Percentiles rank a stretch among this genome's conserved stretches.
phyloP scores from a whole-genome alignment of 176 grass and related monocot genomes.

The Pontederia paniculata region DNA sequence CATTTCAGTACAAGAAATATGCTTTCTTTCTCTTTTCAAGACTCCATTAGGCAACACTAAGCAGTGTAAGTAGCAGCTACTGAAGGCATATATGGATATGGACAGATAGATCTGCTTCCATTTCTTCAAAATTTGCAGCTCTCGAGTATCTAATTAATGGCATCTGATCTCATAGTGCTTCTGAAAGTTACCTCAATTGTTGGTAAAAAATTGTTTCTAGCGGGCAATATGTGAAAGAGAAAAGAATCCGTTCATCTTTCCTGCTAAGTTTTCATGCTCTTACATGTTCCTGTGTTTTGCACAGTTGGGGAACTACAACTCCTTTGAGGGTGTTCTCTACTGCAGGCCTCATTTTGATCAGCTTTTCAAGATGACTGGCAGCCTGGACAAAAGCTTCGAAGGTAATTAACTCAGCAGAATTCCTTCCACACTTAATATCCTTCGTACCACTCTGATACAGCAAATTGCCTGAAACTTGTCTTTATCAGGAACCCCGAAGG shows the following conservation, averaged over 20 bases:
- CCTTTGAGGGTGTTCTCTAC: constrained; percentile 93
- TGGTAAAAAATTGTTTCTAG: too few relatives aligned
- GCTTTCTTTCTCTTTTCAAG: too few relatives aligned
- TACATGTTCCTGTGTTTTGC: not conserved
- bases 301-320: constrained; percentile 94
- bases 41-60: too few relatives aligned
- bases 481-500: constrained; percentile 78
- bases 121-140: too few relatives aligned
- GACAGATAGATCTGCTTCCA: too few relatives aligned
- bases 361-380: constrained; percentile 90
- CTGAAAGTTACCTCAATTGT: too few relatives aligned
- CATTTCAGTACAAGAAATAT: too few relatives aligned
- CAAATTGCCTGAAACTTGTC: constrained; percentile 1
- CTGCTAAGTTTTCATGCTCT: not conserved
- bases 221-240: too few relatives aligned
- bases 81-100: too few relatives aligned
- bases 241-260: not conserved
- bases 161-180: too few relatives aligned
- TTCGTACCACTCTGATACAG: not conserved
- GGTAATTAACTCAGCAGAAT: constrained; percentile 22
- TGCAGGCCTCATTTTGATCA: constrained; percentile 98
- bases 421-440: not conserved
- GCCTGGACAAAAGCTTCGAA: constrained; percentile 96
- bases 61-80: too few relatives aligned
- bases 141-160: too few relatives aligned